Conservation (phyloP, 345 rosid species). For the Moringa oleifera region DNA sequence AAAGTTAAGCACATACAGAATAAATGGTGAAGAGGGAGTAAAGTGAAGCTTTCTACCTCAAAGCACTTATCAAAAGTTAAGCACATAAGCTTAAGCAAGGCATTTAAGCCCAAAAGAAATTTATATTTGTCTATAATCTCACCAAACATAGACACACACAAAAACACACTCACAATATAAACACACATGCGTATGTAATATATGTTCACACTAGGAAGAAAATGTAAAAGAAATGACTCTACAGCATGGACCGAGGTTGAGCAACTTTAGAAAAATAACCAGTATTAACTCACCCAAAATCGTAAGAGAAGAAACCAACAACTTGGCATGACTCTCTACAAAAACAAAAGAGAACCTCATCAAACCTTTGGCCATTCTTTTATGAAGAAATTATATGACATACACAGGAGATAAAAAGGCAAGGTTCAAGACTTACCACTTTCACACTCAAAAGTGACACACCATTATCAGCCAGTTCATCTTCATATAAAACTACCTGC, state of each 20-base stretch:
- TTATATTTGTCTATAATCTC: no score
- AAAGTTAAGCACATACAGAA: no score
- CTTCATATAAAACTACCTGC: conserved; percentile 94
- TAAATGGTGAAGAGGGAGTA: background rate
- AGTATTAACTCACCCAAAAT: conserved; percentile 73
- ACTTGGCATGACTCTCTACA: conserved; percentile 94
- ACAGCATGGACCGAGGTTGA: background rate
- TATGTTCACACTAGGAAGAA: background rate
- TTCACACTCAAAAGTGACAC: conserved; percentile 85
- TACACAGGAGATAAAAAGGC: conserved; percentile 1
- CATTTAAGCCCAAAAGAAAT: no score
- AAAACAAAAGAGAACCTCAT: conserved; percentile 15
- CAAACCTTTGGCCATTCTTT: conserved; percentile 8
- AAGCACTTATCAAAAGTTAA: no score
- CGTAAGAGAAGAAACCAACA: conserved; percentile 95
- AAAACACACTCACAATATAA: no score
- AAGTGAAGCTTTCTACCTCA: no score
- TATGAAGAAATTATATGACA: conserved; percentile 1
- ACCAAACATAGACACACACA: no score
- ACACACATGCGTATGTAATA: background rate
- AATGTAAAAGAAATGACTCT: background rate
- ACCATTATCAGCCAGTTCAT: conserved; percentile 93
- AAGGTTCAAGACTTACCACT: conserved; percentile 59
- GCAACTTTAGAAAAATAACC: background rate
- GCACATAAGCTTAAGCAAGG: background rate